phyloP scores from a whole-genome alignment of 495 filamentous ascomycete genomes.

The Xylaria longipes region DNA sequence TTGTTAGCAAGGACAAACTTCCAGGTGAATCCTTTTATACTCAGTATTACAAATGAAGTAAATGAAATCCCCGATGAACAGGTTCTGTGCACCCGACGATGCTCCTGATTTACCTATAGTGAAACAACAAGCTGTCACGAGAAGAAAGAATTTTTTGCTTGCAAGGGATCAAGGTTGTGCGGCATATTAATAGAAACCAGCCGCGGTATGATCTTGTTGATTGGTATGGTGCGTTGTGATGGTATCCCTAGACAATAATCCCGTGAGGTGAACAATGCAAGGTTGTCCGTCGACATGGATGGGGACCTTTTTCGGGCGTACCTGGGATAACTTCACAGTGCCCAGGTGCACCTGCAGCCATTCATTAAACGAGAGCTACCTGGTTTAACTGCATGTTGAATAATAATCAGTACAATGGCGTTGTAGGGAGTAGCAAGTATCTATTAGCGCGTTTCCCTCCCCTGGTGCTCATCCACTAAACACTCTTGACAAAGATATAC shows the following conservation, averaged over 20 bases:
- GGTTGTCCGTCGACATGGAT: not conserved
- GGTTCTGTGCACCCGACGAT: not conserved
- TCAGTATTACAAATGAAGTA: not conserved
- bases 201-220: not conserved
- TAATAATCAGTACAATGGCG: not conserved
- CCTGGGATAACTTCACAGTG: not conserved
- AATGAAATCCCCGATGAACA: not conserved
- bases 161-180: not conserved
- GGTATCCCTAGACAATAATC: constrained; percentile 1
- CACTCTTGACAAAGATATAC: not conserved
- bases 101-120: not conserved
- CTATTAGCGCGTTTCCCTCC: not conserved
- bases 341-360: no score
- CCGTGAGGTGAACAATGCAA: not conserved
- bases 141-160: not conserved
- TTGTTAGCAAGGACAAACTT: not conserved
- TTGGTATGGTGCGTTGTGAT: not conserved
- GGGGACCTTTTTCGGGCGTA: not conserved
- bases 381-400: not conserved
- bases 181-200: not conserved
- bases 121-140: not conserved
- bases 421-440: not conserved
- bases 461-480: not conserved
- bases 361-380: not conserved
- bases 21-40: not conserved